Evolutionary conservation across 139 green algal species (phyloP).

Genomic region (Tetraselmis chui): DNA sequence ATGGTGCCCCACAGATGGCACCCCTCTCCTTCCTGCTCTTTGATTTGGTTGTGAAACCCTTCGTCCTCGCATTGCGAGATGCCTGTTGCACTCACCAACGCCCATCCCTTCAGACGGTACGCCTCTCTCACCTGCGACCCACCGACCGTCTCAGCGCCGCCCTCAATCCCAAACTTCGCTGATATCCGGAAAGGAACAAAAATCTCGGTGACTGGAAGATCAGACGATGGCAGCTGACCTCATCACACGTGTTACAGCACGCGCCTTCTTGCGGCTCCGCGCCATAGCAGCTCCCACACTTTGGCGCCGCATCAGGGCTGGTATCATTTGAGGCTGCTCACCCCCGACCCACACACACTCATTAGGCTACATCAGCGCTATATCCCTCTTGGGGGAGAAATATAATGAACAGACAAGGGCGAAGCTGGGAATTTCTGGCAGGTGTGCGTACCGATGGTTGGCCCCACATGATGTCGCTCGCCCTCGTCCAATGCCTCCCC

Average conservation of each 20-base stretch:
- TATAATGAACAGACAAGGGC: too few relatives aligned
- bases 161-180: too few relatives aligned
- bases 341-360: too few relatives aligned
- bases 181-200: too few relatives aligned
- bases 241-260: constrained; percentile 94
- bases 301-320: background rate
- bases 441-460: background rate
- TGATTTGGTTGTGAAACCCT: constrained; percentile 56
- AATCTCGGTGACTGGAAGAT: background rate
- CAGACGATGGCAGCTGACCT: constrained; percentile 56
- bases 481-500: background rate
- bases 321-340: background rate
- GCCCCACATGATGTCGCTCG: background rate
- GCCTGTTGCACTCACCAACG: constrained; percentile 41
- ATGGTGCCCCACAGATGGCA: constrained; percentile 88
- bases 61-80: constrained; percentile 85
- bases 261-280: constrained; percentile 56
- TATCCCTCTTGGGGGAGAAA: too few relatives aligned
- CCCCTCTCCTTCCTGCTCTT: constrained; percentile 80
- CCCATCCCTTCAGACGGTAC: constrained; percentile 74
- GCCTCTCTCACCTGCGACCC: constrained; percentile 56
- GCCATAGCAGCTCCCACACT: constrained; percentile 91
- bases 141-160: too few relatives aligned
- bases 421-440: too few relatives aligned
- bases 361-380: too few relatives aligned